Evolutionary conservation across 139 green algal genomes (phyloP), one percentile per base, ranked within the genome.

Genomic region (Tetraselmis striata): DNA sequence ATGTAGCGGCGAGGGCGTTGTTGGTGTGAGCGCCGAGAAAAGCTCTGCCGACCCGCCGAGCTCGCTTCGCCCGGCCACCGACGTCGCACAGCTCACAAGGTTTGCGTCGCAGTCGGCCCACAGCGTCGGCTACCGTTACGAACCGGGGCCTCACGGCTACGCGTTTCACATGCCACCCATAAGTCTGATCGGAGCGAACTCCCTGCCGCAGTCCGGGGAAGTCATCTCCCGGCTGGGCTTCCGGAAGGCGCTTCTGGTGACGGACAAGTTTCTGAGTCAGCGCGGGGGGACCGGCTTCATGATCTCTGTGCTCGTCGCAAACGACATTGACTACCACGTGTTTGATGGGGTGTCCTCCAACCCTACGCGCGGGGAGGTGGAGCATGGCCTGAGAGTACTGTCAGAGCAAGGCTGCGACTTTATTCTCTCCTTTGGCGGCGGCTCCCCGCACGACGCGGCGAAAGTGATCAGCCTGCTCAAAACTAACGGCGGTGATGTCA

Each of bases 341-440:
- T 85, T 45, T 67, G 59, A 75, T 58, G 77, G 77, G 2, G 58
- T 32, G 30, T 30, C 32, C 32, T 77, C 82, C 77, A 85, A 85
- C 77, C 82, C 82, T 23, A 85, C 82, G 1, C 76, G 67, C 22
- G 31, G 76, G n/a, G 27, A 84, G 76, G 82, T 85, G 28, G 77
- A 59, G 1, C 76, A 32, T 0, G 82, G 82, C 30, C 58, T 82
- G 82, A 45, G 5, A 23, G 30, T 79, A 29, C 77, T 85, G 26
- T 31, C 75, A 23, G 0, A 27, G 25, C 5, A 82, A 28, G 77
- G 77, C 30, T 82, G 77, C 77, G 82, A 85, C 77, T 81, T 79
- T 59, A 79, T 86, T 27, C 29, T 86, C 1, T 81, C 78, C n/a
- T 86, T 84, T 25, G 83, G 83, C 67, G 83, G 83, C 29, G 83